A percentile compares a stretch with the other conserved stretches of the same genome.
Evolutionary conservation across 768 basidiomycete species (phyloP).

Genomic region (Mycena vitilis): DNA sequence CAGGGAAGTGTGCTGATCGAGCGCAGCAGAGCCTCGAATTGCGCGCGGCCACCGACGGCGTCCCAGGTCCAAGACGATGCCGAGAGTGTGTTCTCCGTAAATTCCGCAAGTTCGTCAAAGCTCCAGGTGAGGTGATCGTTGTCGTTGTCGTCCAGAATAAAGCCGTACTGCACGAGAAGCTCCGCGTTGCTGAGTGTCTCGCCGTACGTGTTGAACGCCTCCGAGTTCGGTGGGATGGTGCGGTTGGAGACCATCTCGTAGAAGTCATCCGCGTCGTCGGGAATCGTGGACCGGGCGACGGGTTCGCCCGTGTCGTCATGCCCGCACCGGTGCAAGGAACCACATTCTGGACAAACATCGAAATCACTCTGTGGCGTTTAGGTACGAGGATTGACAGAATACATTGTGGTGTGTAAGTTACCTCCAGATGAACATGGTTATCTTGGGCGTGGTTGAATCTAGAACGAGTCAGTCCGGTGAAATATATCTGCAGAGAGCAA

Average conservation of each 20-base stretch:
- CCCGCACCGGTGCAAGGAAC: conserved; percentile 70
- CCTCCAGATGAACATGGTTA: conserved; percentile 82
- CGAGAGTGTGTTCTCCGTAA: conserved; percentile 30
- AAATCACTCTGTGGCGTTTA: conserved; percentile 67
- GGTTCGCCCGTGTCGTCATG: conserved; percentile 63
- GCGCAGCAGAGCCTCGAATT: conserved; percentile 18
- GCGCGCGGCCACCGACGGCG: conserved; percentile 13
- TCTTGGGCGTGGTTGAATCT: conserved; percentile 82
- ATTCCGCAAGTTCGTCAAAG: conserved; percentile 44
- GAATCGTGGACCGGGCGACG: conserved; percentile 19
- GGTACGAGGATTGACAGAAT: conserved; percentile 15
- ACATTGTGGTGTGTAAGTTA: conserved; percentile 43
- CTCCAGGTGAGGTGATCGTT: conserved; percentile 66
- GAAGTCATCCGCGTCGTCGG: conserved; percentile 47
- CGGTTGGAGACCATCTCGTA: conserved; percentile 78
- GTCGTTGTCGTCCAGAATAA: conserved; percentile 79
- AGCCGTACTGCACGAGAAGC: conserved; percentile 78
- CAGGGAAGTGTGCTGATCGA: conserved; percentile 27
- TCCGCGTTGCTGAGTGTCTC: conserved; percentile 71
- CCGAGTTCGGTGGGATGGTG: conserved; percentile 59
- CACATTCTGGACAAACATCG: conserved; percentile 79
- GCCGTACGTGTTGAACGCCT: conserved; percentile 87
- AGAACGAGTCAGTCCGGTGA: conserved; percentile 14
- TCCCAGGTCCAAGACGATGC: conserved; percentile 17
- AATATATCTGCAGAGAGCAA: conserved; percentile 31